These are phyloP conservation scores for Rhizoclosmatium sp. DNA, from an alignment of 192 early-diverging fungal genomes.

Conservation along the genomic window DNA sequence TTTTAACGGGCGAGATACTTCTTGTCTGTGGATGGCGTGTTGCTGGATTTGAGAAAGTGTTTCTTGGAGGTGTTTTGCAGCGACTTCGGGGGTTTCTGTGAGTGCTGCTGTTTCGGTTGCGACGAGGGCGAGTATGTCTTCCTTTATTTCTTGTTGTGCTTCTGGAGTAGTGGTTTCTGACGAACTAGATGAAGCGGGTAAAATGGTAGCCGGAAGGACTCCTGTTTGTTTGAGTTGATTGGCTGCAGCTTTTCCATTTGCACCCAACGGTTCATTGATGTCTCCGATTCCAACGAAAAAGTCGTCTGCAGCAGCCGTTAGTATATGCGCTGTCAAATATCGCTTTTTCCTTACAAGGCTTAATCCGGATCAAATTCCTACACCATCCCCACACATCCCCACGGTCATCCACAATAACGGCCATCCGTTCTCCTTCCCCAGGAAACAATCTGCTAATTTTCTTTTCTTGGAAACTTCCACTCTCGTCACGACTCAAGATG, in stretches of 20 bases:
- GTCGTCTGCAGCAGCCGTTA: slow-evolving; percentile 63
- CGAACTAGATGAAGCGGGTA: background rate
- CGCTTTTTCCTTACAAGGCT: slow-evolving; percentile 74
- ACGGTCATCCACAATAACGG: slow-evolving; percentile 94
- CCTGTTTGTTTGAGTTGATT: background rate
- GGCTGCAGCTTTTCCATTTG: background rate
- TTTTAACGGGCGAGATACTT: background rate
- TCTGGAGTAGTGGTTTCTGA: background rate
- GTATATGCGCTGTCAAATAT: background rate
- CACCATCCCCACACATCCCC: slow-evolving; percentile 94
- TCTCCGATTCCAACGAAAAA: slow-evolving; percentile 96
- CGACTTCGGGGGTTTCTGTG: background rate
- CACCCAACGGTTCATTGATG: slow-evolving; percentile 72
- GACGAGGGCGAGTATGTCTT: background rate
- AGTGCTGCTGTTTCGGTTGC: slow-evolving; percentile 2
- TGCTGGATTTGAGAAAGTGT: slow-evolving; percentile 1
- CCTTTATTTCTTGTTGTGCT: background rate
- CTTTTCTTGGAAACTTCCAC: slow-evolving; percentile 84
- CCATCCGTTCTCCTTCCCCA: slow-evolving; percentile 90
- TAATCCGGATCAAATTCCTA: slow-evolving; percentile 86
- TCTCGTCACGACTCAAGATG: slow-evolving; percentile 94
- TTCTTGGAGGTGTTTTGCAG: slow-evolving; percentile 8
- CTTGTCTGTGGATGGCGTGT: slow-evolving; percentile 15
- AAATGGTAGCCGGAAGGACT: background rate
- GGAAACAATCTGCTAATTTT: slow-evolving; percentile 88